These are phyloP conservation scores for Trichoderma guizhouense DNA, from an alignment of 2,329 filamentous ascomycete species.

Conservation along the genomic window DNA sequence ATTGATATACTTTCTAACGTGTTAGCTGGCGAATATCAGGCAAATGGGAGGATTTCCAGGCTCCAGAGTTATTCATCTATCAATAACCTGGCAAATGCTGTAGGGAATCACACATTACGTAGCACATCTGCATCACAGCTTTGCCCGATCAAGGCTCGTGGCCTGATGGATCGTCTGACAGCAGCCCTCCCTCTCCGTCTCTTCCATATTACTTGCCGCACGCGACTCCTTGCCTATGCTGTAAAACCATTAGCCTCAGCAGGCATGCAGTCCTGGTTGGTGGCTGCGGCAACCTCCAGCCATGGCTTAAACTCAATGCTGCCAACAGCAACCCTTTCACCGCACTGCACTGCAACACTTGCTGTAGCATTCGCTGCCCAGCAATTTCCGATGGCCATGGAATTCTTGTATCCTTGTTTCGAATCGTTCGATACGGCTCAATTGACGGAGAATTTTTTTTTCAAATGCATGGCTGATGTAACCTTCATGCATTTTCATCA, in stretches of 20 bases:
- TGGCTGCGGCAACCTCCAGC: slow-evolving; percentile 11
- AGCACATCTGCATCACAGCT: not conserved
- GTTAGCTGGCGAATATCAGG: not conserved
- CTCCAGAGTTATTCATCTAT: not conserved
- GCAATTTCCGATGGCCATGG: not conserved
- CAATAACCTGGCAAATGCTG: not conserved
- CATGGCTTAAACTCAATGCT: slow-evolving; percentile 11
- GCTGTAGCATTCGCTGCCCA: not conserved
- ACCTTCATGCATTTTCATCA: slow-evolving; percentile 1
- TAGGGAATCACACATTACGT: not conserved
- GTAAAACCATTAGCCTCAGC: not conserved
- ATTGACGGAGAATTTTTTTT: not conserved
- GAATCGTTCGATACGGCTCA: not conserved
- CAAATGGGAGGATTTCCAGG: not conserved
- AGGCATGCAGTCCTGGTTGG: not conserved
- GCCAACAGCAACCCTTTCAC: not conserved
- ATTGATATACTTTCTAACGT: not conserved
- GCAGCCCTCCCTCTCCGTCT: not conserved
- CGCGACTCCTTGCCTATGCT: not conserved
- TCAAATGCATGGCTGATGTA: not conserved
- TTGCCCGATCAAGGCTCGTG: not conserved
- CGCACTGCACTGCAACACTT: not conserved
- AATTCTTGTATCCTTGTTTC: not conserved
- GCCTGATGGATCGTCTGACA: slow-evolving; percentile 1
- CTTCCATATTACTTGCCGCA: not conserved